phyloP scores from a whole-genome alignment of 2,329 filamentous ascomycete genomes.

The Ophidiomyces ophidiicola region DNA sequence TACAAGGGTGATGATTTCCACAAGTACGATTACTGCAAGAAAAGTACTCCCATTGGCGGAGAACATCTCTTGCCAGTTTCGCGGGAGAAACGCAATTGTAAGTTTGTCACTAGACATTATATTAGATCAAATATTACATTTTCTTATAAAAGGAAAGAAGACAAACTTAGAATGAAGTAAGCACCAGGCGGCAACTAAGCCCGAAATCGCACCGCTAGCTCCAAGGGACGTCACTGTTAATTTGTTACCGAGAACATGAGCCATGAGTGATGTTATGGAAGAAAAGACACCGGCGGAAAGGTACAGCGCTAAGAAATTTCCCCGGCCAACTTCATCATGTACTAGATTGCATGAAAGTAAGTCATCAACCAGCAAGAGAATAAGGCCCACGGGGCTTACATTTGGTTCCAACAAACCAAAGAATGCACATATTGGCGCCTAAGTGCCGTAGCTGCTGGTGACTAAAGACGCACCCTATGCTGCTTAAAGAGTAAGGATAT shows the following conservation, averaged over 20 bases:
- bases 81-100: slow-evolving; percentile 32
- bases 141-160: not conserved
- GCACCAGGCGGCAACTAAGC: slow-evolving; percentile 40
- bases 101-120: slow-evolving; percentile 27
- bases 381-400: slow-evolving; percentile 23
- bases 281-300: slow-evolving; percentile 38
- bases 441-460: slow-evolving; percentile 45
- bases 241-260: slow-evolving; percentile 33
- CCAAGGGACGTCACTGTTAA: slow-evolving; percentile 40
- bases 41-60: slow-evolving; percentile 32
- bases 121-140: not conserved
- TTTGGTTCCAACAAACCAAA: slow-evolving; percentile 44
- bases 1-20: slow-evolving; percentile 27
- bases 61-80: slow-evolving; percentile 29
- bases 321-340: slow-evolving; percentile 45
- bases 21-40: slow-evolving; percentile 26
- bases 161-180: slow-evolving; percentile 36
- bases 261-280: slow-evolving; percentile 36
- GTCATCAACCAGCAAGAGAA: not conserved
- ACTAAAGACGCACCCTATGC: slow-evolving; percentile 45
- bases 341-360: slow-evolving; percentile 23
- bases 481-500: slow-evolving; percentile 41
- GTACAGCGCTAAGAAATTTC: slow-evolving; percentile 44
- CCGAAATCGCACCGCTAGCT: slow-evolving; percentile 40
- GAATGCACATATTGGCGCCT: slow-evolving; percentile 41